Evolutionary conservation across 805 yeast genomes (phyloP), one percentile per base, ranked within the genome.

Genomic region (Kluyveromyces dobzhanskii): DNA sequence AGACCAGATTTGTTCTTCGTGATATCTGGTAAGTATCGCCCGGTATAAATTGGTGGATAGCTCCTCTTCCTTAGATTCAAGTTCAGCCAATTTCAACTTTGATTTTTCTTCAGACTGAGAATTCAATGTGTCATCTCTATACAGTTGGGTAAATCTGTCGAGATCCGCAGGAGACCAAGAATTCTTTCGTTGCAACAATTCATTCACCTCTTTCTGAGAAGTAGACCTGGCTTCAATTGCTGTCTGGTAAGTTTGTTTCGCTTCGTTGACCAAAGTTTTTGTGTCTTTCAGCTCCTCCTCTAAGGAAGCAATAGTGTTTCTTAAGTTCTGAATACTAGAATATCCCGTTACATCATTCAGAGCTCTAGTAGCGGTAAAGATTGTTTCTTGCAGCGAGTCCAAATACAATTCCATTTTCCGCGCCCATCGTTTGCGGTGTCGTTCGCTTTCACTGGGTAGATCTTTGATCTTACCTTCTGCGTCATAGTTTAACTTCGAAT

Each of bases 1-100:
- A 2, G 96, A 85, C 97, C 98, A 92, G 6, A 92, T 77, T 60
- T 92, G 97, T 54, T 92, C 99, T 57, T 92, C 97, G 46, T 90
- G 95, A 53, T 92, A 92, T 49, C 97, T 67, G 2, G 87, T 78
- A 53, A 90, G 67, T 13, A 92, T 92, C 43, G 85, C 80, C 41
- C 78, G 78, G 13, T 86, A 79, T 34, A 87, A 62, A 41, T 71
- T 74, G 39, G 76, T 71, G 48, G 83, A 90, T 14, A 80, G 59
- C 8, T 78, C 78, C 40, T 87, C 95, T 30, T 80, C 83, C 34
- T 61, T 56, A 2, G 53, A 56, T 48, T 88, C 97, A 1, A 76
- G 67, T 18, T 64, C 59, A 17, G 68, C 70, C 30, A 88, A 65
- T 9, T 54, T 49, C 8, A 46, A 48, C 32, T 75, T 73, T 1